phyloP scores from a whole-genome alignment of 306 rosid species.

The Vigna unguiculata region DNA sequence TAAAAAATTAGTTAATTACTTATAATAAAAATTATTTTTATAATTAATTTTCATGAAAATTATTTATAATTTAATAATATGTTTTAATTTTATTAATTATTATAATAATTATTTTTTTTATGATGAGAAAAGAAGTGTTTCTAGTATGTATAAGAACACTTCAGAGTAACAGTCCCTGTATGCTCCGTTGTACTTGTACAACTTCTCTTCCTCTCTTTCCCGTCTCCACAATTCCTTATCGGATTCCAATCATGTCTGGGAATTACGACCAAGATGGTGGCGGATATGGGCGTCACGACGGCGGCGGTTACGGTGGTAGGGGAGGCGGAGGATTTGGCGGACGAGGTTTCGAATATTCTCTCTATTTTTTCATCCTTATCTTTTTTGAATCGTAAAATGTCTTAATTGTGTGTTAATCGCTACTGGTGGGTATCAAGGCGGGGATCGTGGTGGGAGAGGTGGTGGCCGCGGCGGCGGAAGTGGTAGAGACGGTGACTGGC shows the following conservation, averaged over 20 bases:
- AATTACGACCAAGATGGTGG: constrained; percentile 75
- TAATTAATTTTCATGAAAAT: too few species aligned
- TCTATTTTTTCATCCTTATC: constrained; percentile 16
- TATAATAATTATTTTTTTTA: too few species aligned
- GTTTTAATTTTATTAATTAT: too few species aligned
- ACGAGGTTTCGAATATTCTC: constrained; percentile 65
- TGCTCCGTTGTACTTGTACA: background rate
- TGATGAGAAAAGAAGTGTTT: too few species aligned
- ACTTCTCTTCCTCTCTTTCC: background rate
- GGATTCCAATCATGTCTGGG: constrained; percentile 76
- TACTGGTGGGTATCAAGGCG: constrained; percentile 86
- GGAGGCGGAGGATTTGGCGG: constrained; percentile 69
- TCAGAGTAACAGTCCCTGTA: background rate
- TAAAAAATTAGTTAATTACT: too few species aligned
- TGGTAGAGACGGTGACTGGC: constrained; percentile 99
- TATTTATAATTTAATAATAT: too few species aligned
- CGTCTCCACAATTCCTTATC: background rate
- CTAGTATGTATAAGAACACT: background rate
- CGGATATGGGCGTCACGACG: constrained; percentile 37
- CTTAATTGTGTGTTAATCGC: background rate
- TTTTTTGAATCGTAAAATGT: background rate
- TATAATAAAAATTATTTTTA: too few species aligned
- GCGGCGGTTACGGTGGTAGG: constrained; percentile 53
- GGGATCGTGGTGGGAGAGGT: constrained; percentile 81
- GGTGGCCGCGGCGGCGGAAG: constrained; percentile 75